These are phyloP conservation scores for Euphorbia tirucalli DNA, from an alignment of 345 rosid species.

Conservation along the genomic window DNA sequence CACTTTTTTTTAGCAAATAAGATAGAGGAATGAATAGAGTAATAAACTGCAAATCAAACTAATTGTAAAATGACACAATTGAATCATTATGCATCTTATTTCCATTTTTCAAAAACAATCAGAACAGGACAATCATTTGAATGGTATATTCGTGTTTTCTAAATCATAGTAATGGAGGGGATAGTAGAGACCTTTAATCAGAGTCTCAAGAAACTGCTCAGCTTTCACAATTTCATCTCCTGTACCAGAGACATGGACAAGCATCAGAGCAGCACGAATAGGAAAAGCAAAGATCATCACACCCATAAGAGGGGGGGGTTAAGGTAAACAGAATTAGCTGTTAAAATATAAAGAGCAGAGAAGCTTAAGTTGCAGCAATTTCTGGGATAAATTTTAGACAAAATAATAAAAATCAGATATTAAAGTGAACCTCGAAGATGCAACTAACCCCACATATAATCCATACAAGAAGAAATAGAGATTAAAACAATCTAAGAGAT, in stretches of 20 bases:
- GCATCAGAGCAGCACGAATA: slow-evolving; percentile 5
- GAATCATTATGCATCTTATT: not conserved
- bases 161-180: slow-evolving; percentile 1
- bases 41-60: not conserved
- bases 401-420: not conserved
- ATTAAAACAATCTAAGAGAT: not conserved
- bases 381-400: not conserved
- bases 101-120: not conserved
- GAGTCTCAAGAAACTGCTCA: slow-evolving; percentile 66
- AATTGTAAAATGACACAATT: not conserved
- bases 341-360: not conserved
- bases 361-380: not conserved
- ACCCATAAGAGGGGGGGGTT: not conserved
- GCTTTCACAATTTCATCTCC: slow-evolving; percentile 70
- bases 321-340: not conserved
- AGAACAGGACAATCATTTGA: not conserved
- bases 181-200: slow-evolving; percentile 60
- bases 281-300: not conserved
- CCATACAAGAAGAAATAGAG: not conserved
- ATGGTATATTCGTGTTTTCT: not conserved
- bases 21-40: not conserved
- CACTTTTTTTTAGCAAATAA: not conserved
- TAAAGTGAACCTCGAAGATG: not conserved
- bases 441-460: not conserved
- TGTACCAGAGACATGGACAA: slow-evolving; percentile 32